Percentiles rank a stretch among this genome's conserved stretches.
These are phyloP conservation scores for Ilex paraguariensis DNA, from an alignment of 305 asterid genomes.

Conservation along the genomic window DNA sequence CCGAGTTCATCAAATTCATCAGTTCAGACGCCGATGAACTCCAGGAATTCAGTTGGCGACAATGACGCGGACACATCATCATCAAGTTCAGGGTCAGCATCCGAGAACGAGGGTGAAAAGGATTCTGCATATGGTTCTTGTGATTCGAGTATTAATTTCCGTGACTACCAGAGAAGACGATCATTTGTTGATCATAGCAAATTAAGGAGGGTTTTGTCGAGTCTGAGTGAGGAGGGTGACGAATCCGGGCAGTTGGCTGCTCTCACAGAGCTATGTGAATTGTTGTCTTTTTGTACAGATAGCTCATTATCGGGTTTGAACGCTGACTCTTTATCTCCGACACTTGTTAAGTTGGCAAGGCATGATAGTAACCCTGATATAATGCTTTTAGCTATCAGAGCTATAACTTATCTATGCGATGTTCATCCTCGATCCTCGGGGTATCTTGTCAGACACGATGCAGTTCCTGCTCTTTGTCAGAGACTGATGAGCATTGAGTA, in stretches of 20 bases:
- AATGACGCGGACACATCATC: slow-evolving; percentile 81
- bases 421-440: slow-evolving; percentile 71
- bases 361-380: slow-evolving; percentile 68
- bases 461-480: slow-evolving; percentile 84
- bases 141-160: slow-evolving; percentile 65
- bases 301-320: slow-evolving; percentile 64
- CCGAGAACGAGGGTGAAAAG: slow-evolving; percentile 75
- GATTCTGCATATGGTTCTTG: slow-evolving; percentile 73
- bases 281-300: slow-evolving; percentile 77
- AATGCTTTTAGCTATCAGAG: slow-evolving; percentile 84
- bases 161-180: slow-evolving; percentile 53
- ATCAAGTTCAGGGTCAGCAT: slow-evolving; percentile 71
- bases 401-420: slow-evolving; percentile 91
- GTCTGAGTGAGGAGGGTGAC: slow-evolving; percentile 56
- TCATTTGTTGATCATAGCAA: slow-evolving; percentile 54
- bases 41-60: slow-evolving; percentile 31
- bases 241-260: slow-evolving; percentile 79
- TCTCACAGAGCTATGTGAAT: slow-evolving; percentile 87
- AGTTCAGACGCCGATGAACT: slow-evolving; percentile 33
- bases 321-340: slow-evolving; percentile 76
- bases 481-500: slow-evolving; percentile 69
- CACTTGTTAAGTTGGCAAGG: slow-evolving; percentile 72
- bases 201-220: slow-evolving; percentile 57
- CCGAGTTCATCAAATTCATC: slow-evolving; percentile 77
- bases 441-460: slow-evolving; percentile 80